Evolutionary conservation across 306 rosid species (phyloP).

Genomic region (Dalbergia cochinchinensis): DNA sequence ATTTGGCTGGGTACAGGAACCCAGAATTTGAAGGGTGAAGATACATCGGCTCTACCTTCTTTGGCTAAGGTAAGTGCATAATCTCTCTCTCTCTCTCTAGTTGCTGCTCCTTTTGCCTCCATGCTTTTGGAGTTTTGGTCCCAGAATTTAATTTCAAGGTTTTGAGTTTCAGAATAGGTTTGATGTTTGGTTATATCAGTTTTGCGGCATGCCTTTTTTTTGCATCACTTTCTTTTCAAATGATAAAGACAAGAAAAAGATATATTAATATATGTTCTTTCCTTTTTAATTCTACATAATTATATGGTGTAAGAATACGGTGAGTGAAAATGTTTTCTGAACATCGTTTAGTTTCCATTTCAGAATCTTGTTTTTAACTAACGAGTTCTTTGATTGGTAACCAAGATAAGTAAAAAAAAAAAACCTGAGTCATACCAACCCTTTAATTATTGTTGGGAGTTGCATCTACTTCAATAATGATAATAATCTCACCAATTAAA

Average conservation of each 20-base stretch:
- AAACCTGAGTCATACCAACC: slow-evolving; percentile 2
- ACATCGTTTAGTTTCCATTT: neutral
- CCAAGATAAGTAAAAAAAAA: neutral
- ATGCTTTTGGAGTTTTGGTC: neutral
- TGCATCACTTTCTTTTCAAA: neutral
- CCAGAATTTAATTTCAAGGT: neutral
- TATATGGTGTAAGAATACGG: no score
- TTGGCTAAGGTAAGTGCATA: slow-evolving; percentile 46
- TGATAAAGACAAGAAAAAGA: neutral
- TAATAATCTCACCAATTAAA: no score
- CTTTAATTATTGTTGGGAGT: slow-evolving; percentile 6
- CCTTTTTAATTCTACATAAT: neutral
- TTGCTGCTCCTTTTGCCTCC: neutral
- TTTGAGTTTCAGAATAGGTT: neutral
- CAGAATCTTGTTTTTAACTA: neutral
- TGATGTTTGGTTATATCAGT: neutral
- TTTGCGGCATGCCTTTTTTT: neutral
- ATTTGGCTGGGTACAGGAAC: slow-evolving; percentile 41
- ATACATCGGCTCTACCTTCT: slow-evolving; percentile 34
- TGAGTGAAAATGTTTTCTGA: neutral
- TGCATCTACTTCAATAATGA: neutral
- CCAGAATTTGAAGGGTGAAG: slow-evolving; percentile 38
- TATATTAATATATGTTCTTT: neutral
- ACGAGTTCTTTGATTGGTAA: neutral
- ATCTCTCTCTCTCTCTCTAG: neutral